A percentile compares a stretch with the other conserved stretches of the same genome.
Evolutionary conservation across 257 asterid species (phyloP).

Genomic region (Lycium ferocissimum): DNA sequence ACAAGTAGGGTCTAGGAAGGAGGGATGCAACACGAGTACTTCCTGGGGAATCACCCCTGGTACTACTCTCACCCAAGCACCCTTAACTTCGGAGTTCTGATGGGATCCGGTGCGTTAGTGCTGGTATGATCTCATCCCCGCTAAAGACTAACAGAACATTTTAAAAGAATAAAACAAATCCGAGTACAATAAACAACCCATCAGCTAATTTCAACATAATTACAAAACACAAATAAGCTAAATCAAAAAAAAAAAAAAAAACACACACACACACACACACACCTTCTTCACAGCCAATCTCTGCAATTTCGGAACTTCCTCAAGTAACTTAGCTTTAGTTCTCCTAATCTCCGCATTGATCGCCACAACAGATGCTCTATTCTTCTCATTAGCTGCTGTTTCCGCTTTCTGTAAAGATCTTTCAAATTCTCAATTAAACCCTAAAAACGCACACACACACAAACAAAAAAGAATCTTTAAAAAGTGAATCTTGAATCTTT

Average conservation of each 20-base stretch:
- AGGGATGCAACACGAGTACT: too few species aligned
- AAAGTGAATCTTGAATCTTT: too few species aligned
- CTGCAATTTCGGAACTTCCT: conserved; percentile 94
- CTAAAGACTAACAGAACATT: not conserved
- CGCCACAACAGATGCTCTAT: conserved; percentile 86
- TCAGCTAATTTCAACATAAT: not conserved
- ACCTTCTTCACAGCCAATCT: conserved; percentile 90
- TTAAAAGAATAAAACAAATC: not conserved
- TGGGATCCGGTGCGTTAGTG: too few species aligned
- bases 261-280: too few species aligned
- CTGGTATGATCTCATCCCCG: not conserved
- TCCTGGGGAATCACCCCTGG: too few species aligned
- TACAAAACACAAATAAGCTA: conserved; percentile 1
- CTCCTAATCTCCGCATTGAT: conserved; percentile 94
- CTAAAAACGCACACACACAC: not conserved
- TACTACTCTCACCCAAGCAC: too few species aligned
- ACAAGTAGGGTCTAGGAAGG: too few species aligned
- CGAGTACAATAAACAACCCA: not conserved
- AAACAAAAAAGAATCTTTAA: not conserved
- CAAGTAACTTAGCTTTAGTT: conserved; percentile 81
- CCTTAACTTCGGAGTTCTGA: too few species aligned
- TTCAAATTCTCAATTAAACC: conserved; percentile 23
- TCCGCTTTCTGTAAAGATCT: conserved; percentile 69
- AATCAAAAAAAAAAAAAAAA: not conserved
- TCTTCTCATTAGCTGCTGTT: conserved; percentile 74